Evolutionary conservation across 768 basidiomycete genomes (phyloP).

Genomic region (Termitomyces sp.): DNA sequence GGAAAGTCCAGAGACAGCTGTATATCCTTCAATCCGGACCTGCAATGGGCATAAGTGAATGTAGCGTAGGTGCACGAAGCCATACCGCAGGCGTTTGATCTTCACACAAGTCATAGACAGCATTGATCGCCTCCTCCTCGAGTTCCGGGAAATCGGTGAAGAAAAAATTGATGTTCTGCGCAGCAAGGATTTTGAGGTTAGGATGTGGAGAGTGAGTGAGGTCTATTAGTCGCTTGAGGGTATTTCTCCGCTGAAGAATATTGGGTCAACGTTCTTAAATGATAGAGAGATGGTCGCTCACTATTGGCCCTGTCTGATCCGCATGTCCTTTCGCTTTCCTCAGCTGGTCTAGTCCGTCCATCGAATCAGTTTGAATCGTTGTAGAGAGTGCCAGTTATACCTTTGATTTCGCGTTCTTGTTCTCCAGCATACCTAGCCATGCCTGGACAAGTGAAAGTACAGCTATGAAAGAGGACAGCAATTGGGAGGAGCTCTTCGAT

Average conservation of each 20-base stretch:
- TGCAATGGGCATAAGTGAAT: constrained; percentile 21
- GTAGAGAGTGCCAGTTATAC: constrained; percentile 10
- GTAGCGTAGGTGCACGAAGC: neutral
- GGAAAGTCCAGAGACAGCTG: constrained; percentile 48
- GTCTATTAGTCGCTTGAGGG: constrained; percentile 50
- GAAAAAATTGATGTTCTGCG: constrained; percentile 51
- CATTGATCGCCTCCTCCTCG: constrained; percentile 74
- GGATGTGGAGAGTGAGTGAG: constrained; percentile 46
- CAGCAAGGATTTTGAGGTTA: constrained; percentile 53
- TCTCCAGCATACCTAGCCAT: constrained; percentile 27
- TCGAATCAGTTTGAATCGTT: neutral
- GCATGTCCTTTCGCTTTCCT: constrained; percentile 38
- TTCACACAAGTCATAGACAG: constrained; percentile 77
- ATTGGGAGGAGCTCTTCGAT: neutral
- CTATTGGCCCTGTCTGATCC: constrained; percentile 35
- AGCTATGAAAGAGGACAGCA: neutral
- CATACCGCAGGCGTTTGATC: constrained; percentile 54
- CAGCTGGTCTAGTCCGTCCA: constrained; percentile 31
- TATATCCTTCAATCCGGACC: constrained; percentile 71
- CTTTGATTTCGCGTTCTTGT: constrained; percentile 35
- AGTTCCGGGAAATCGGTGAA: constrained; percentile 67
- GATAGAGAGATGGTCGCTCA: constrained; percentile 19
- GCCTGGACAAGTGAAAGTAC: neutral
- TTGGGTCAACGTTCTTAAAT: constrained; percentile 2
- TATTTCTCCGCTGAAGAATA: constrained; percentile 42